A percentile compares a stretch with the other conserved stretches of the same genome.
phyloP scores from a whole-genome alignment of 371 early-diverging fungal species.

The Nematocida ironsii region DNA sequence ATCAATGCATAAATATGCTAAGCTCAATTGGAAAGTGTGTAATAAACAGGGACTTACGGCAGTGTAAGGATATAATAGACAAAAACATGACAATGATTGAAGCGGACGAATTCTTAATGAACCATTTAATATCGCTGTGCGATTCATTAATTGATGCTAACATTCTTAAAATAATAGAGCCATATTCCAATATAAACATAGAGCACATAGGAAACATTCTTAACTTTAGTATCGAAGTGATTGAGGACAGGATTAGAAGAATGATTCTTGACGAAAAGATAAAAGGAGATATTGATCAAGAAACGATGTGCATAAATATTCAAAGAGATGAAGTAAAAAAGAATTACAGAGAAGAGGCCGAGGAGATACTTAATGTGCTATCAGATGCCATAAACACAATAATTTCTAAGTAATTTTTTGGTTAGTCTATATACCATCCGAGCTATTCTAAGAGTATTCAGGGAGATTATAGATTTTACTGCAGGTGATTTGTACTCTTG shows the following conservation, averaged over 20 bases:
- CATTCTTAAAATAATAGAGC: conserved; percentile 90
- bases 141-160: conserved; percentile 93
- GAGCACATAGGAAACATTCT: conserved; percentile 84
- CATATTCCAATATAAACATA: conserved; percentile 90
- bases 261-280: conserved; percentile 94
- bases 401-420: neutral
- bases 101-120: conserved; percentile 64
- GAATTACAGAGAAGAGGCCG: conserved; percentile 11
- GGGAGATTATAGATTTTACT: neutral
- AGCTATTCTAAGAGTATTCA: neutral
- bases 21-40: conserved; percentile 55
- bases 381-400: conserved; percentile 35
- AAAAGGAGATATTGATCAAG: conserved; percentile 89
- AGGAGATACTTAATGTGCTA: conserved; percentile 44
- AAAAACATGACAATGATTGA: conserved; percentile 44
- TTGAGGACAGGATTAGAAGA: conserved; percentile 85
- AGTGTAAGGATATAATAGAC: conserved; percentile 62
- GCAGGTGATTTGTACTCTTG: too few species aligned
- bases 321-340: neutral
- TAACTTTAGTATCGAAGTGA: conserved; percentile 79
- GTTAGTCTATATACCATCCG: neutral
- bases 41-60: conserved; percentile 49
- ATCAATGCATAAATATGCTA: conserved; percentile 55
- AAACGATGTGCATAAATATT: conserved; percentile 71
- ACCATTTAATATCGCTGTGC: conserved; percentile 70